A percentile compares a stretch with the other conserved stretches of the same genome.
Evolutionary conservation across 139 green algal genomes (phyloP).

Genomic region (Spirogloea muscicola): DNA sequence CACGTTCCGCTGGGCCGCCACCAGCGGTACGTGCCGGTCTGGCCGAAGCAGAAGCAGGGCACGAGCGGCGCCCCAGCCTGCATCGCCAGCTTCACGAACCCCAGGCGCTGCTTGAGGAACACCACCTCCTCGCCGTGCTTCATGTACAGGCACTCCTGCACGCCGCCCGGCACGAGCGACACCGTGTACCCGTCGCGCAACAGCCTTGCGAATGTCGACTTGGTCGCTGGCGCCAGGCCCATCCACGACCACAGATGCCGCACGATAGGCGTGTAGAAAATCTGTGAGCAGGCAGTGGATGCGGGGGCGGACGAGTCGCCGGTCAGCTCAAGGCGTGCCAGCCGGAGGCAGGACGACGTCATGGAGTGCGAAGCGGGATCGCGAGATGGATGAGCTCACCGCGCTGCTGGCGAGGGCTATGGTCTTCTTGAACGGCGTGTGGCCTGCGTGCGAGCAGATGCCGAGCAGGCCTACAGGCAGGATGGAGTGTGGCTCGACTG

Average conservation of each 20-base stretch:
- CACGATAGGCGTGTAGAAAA: constrained; percentile 60
- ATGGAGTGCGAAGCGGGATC: too few species aligned
- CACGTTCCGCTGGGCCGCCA: constrained; percentile 10
- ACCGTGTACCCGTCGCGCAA: constrained; percentile 25
- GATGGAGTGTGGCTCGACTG: constrained; percentile 35
- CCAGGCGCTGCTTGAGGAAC: constrained; percentile 62
- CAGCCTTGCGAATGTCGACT: background rate
- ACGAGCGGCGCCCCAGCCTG: constrained; percentile 63
- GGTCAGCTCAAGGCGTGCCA: too few species aligned
- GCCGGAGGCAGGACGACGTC: too few species aligned
- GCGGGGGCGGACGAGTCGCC: too few species aligned
- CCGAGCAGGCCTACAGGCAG: constrained; percentile 15
- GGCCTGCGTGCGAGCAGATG: background rate
- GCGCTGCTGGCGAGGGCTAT: background rate
- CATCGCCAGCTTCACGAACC: constrained; percentile 77
- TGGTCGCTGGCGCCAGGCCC: constrained; percentile 23
- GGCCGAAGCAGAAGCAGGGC: constrained; percentile 81
- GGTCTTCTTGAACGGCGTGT: background rate
- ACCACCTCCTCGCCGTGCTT: constrained; percentile 58
- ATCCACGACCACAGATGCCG: constrained; percentile 74
- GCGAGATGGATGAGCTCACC: too few species aligned
- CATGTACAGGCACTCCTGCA: constrained; percentile 75
- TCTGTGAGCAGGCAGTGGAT: constrained; percentile 11
- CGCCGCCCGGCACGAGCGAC: constrained; percentile 63
- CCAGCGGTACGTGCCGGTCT: constrained; percentile 38